Conservation (phyloP, 139 green algal genomes). For the Chlamydomonas eustigma region DNA sequence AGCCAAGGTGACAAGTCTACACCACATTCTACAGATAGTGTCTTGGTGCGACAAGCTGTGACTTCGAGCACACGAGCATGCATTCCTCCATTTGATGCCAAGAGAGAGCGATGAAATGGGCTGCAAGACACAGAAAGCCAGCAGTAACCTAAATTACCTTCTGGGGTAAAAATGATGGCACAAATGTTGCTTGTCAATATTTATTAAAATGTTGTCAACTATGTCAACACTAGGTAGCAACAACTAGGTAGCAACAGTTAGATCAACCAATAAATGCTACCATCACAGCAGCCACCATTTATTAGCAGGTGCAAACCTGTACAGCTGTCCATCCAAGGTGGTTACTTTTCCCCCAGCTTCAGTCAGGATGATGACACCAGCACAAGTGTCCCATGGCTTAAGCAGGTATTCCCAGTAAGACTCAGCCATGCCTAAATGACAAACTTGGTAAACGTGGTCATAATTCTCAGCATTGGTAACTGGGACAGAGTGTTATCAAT, state of each 20-base stretch:
- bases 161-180: too few species aligned
- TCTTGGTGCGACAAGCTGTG: neutral
- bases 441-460: neutral
- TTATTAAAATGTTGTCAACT: too few species aligned
- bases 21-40: neutral
- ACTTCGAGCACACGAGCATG: neutral
- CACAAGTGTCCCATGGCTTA: conserved; percentile 45
- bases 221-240: too few species aligned
- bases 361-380: conserved; percentile 63
- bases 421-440: neutral
- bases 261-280: too few species aligned
- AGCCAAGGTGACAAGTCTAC: neutral
- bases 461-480: too few species aligned
- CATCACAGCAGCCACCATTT: too few species aligned
- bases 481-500: too few species aligned
- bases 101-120: neutral
- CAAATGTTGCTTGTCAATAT: too few species aligned
- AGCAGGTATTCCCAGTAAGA: conserved; percentile 12
- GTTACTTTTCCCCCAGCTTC: conserved; percentile 67
- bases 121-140: too few species aligned
- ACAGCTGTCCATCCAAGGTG: conserved; percentile 67
- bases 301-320: conserved; percentile 35
- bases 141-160: too few species aligned
- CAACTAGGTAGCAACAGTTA: too few species aligned
- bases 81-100: neutral